Evolutionary conservation across 495 filamentous ascomycete species (phyloP).

Genomic region (Aspergillus mulundensis): DNA sequence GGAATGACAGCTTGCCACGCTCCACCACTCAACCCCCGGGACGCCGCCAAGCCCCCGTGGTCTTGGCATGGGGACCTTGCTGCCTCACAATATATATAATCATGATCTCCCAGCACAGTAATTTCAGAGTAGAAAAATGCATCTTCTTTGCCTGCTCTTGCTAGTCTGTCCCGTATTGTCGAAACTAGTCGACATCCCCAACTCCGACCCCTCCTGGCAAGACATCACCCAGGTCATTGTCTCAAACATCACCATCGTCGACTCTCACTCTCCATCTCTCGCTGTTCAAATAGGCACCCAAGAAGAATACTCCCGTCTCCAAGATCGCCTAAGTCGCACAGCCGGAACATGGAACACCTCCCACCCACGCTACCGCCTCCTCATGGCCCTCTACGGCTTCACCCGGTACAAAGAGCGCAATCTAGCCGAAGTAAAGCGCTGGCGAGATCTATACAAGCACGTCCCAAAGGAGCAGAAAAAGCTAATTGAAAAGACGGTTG

Average conservation of each 20-base stretch:
- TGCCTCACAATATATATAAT: not conserved
- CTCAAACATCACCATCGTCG: constrained; percentile 12
- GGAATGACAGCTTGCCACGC: too few relatives aligned
- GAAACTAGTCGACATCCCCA: not conserved
- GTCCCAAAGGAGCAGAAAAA: constrained; percentile 17
- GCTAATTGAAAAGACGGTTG: constrained; percentile 16
- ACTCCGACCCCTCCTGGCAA: not conserved
- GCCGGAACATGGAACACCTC: constrained; percentile 15
- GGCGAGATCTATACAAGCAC: constrained; percentile 23
- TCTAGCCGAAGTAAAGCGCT: constrained; percentile 15
- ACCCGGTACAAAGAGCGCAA: constrained; percentile 17
- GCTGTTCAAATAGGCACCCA: not conserved
- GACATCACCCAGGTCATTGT: constrained; percentile 13
- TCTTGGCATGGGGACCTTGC: constrained; percentile 14
- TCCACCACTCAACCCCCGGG: too few relatives aligned
- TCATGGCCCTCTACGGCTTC: constrained; percentile 21
- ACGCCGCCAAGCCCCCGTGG: not conserved
- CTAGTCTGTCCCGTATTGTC: not conserved
- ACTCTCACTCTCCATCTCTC: not conserved
- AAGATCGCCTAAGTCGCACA: constrained; percentile 13
- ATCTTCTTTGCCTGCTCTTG: not conserved
- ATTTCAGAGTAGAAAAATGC: too few relatives aligned
- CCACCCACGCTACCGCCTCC: constrained; percentile 21
- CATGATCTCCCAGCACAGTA: too few relatives aligned
- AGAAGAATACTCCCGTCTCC: constrained; percentile 15